phyloP scores from a whole-genome alignment of 495 filamentous ascomycete species.

The Cercophora samala region DNA sequence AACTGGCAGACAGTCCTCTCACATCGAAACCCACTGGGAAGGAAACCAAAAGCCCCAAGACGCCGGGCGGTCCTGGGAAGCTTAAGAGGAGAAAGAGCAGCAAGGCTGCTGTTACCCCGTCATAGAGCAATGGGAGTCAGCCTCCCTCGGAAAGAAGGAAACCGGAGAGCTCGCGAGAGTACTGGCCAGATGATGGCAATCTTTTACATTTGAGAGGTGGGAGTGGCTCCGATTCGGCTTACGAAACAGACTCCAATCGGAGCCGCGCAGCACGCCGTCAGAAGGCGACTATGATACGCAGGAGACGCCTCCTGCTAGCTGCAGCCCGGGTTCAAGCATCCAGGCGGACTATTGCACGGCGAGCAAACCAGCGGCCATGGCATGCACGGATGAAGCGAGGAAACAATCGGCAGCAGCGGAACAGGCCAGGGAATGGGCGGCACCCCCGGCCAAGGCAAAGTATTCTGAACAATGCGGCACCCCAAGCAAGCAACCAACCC shows the following conservation, averaged over 20 bases:
- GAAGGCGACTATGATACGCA: too few species aligned
- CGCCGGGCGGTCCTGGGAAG: conserved; percentile 43
- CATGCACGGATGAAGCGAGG: too few species aligned
- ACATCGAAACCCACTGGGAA: conserved; percentile 38
- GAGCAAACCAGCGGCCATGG: too few species aligned
- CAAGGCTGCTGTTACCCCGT: conserved; percentile 38
- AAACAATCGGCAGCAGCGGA: too few species aligned
- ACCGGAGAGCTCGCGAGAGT: background rate
- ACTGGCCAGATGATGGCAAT: background rate
- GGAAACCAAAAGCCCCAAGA: conserved; percentile 52
- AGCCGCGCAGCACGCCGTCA: background rate
- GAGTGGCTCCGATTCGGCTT: background rate
- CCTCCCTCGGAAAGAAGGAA: too few species aligned
- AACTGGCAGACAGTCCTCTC: conserved; percentile 35
- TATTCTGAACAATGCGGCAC: too few species aligned
- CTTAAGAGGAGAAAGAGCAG: conserved; percentile 62
- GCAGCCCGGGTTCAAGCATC: too few species aligned
- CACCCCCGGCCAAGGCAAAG: too few species aligned
- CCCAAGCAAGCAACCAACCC: too few species aligned
- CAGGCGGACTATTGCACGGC: too few species aligned
- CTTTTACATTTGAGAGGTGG: background rate
- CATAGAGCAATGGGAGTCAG: conserved; percentile 1
- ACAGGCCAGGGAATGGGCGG: too few species aligned
- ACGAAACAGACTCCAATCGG: background rate
- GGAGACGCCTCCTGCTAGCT: too few species aligned